phyloP scores from a whole-genome alignment of 2,329 filamentous ascomycete species.

The Aspergillus melleus region DNA sequence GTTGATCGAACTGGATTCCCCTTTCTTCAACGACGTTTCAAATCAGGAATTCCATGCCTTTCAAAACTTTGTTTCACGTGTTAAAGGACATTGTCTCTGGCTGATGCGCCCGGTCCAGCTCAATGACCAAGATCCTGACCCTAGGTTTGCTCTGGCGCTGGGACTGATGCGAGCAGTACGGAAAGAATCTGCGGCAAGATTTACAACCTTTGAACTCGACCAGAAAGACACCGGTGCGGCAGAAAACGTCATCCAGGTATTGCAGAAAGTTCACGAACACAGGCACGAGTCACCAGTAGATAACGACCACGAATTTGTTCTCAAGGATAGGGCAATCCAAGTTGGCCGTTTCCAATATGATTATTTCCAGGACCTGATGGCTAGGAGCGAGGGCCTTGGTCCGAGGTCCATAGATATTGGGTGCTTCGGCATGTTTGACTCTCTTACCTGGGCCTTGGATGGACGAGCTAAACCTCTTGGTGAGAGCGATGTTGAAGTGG shows the following conservation, averaged over 20 bases:
- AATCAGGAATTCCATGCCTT: conserved; percentile 2
- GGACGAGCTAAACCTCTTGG: neutral
- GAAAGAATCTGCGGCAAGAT: conserved; percentile 8
- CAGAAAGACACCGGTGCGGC: conserved; percentile 2
- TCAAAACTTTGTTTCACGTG: neutral
- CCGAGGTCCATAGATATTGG: conserved; percentile 8
- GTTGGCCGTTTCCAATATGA: conserved; percentile 12
- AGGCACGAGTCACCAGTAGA: neutral
- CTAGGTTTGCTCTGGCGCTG: conserved; percentile 9
- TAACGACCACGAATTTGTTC: conserved; percentile 15
- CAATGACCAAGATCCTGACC: conserved; percentile 7
- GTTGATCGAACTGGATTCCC: conserved; percentile 12
- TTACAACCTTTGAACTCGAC: conserved; percentile 15
- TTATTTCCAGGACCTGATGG: neutral
- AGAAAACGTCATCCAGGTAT: conserved; percentile 3
- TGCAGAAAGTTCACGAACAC: neutral
- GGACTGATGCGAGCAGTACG: conserved; percentile 13
- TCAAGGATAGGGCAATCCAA: conserved; percentile 9
- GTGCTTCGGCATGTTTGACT: conserved; percentile 7
- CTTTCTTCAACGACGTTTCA: conserved; percentile 11
- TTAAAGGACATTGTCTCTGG: conserved; percentile 7
- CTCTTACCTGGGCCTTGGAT: conserved; percentile 8
- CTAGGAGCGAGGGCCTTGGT: neutral
- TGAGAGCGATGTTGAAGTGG: conserved; percentile 31
- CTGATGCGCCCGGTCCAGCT: conserved; percentile 10